These are phyloP conservation scores for Pleurotus eryngii DNA, from an alignment of 768 basidiomycete species.

Conservation along the genomic window DNA sequence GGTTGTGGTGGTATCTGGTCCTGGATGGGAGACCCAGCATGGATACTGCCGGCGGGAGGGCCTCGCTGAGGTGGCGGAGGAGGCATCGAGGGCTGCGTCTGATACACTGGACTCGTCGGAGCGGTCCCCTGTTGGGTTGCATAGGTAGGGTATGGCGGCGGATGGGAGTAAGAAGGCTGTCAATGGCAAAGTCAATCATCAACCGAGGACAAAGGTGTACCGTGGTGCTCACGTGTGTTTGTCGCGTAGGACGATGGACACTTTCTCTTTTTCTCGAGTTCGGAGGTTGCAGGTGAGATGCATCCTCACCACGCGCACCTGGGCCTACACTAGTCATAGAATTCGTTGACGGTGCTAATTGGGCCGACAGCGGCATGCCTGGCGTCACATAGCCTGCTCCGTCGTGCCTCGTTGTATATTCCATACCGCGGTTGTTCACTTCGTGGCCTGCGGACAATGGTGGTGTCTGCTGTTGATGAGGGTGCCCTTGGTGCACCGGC, in stretches of 20 bases:
- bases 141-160: not conserved
- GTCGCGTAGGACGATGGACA: slow-evolving; percentile 43
- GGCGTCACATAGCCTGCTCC: slow-evolving; percentile 46
- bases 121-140: not conserved
- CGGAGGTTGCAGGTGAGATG: slow-evolving; percentile 33
- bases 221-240: slow-evolving; percentile 44
- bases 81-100: slow-evolving; percentile 10
- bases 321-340: slow-evolving; percentile 30
- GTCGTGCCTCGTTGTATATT: slow-evolving; percentile 48
- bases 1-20: slow-evolving; percentile 20
- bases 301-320: slow-evolving; percentile 33
- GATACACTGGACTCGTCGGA: slow-evolving; percentile 8
- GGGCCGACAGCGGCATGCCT: slow-evolving; percentile 43
- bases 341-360: slow-evolving; percentile 34
- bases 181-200: not conserved
- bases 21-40: slow-evolving; percentile 11
- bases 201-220: not conserved
- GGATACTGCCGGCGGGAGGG: not conserved
- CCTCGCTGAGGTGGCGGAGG: slow-evolving; percentile 11
- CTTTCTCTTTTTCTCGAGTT: slow-evolving; percentile 35
- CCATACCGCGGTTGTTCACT: slow-evolving; percentile 23
- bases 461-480: slow-evolving; percentile 47
- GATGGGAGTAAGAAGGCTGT: not conserved
- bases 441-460: slow-evolving; percentile 45
- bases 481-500: slow-evolving; percentile 22